Evolutionary conservation across 768 basidiomycete genomes (phyloP), one percentile per base, ranked within the genome.

Genomic region (Pulveroboletus sp.): DNA sequence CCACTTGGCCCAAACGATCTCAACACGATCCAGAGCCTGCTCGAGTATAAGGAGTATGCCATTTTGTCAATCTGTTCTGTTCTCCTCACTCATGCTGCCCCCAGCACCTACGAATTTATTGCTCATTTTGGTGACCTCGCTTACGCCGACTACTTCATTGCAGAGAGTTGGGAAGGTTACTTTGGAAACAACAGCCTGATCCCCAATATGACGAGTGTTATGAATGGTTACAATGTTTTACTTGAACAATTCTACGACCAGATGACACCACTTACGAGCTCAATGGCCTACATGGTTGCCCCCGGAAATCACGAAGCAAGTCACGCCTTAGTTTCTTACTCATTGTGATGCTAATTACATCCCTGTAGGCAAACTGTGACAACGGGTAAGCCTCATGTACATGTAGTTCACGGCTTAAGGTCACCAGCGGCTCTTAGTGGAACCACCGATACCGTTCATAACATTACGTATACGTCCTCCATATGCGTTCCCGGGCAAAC

Each of bases 111-210:
- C 37, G 54, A 53, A 12, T n/a, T n/a, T n/a, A n/a, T n/a, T n/a
- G n/a, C n/a, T n/a, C n/a, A n/a, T n/a, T n/a, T n/a, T n/a, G n/a
- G n/a, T n/a, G n/a, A n/a, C n/a, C n/a, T n/a, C n/a, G n/a, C n/a
- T n/a, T n/a, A n/a, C n/a, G n/a, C n/a, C n/a, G n/a, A n/a, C n/a
- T n/a, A n/a, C n/a, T n/a, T n/a, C n/a, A n/a, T n/a, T n/a, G n/a
- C n/a, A n/a, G 63, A 64, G 33, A 64, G 63, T 17, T 64, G 63
- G 63, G 11, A 64, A 38, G 63, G 63, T 19, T 65, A 64, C 46
- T 64, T 64, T 37, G 63, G 63, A 5, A 65, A 58, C 19, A 12
- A 60, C 32, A 65, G 55, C 36, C 53, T 63, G 2, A 53, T 64
- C 31, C 58, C 56, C 1, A 64, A 64, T 25, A 41, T 45, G 51